These are phyloP conservation scores for Carex cristatella DNA, from an alignment of 176 grass and related monocot species.

Conservation along the genomic window DNA sequence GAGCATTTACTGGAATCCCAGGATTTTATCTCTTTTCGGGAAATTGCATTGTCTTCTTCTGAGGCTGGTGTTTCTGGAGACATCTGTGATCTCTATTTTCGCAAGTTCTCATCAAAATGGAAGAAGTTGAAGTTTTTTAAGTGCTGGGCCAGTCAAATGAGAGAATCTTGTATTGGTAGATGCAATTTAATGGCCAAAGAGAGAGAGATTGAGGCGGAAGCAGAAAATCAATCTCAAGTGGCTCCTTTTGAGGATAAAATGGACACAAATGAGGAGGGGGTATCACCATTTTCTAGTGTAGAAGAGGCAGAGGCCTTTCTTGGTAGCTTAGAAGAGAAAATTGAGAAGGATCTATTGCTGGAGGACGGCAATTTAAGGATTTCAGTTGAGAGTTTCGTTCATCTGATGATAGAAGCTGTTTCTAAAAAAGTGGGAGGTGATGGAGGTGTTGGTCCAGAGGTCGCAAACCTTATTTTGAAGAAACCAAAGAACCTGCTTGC, in stretches of 20 bases:
- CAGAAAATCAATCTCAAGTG: slow-evolving; percentile 34
- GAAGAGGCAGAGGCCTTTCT: slow-evolving; percentile 70
- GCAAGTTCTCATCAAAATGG: slow-evolving; percentile 37
- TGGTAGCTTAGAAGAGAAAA: slow-evolving; percentile 56
- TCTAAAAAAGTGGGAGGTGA: slow-evolving; percentile 42
- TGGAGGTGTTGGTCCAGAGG: slow-evolving; percentile 36
- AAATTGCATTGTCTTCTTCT: slow-evolving; percentile 38
- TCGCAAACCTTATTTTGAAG: slow-evolving; percentile 55
- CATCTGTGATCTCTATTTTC: slow-evolving; percentile 70
- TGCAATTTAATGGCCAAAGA: slow-evolving; percentile 23
- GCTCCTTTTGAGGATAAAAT: slow-evolving; percentile 30
- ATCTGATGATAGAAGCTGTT: slow-evolving; percentile 51
- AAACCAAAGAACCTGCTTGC: slow-evolving; percentile 75
- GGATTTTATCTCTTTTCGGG: slow-evolving; percentile 42
- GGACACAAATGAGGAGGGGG: slow-evolving; percentile 19
- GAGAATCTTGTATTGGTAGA: slow-evolving; percentile 26
- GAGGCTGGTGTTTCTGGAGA: slow-evolving; percentile 39
- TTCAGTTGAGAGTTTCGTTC: slow-evolving; percentile 71
- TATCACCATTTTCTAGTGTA: slow-evolving; percentile 38
- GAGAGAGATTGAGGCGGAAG: slow-evolving; percentile 41
- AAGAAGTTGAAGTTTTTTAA: slow-evolving; percentile 89
- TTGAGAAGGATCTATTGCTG: slow-evolving; percentile 66
- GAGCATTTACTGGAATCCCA: slow-evolving; percentile 45
- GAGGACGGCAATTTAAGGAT: slow-evolving; percentile 63
- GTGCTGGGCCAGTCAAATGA: slow-evolving; percentile 88